These are phyloP conservation scores for Colletotrichum horii DNA, from an alignment of 2,329 filamentous ascomycete species.

Conservation along the genomic window DNA sequence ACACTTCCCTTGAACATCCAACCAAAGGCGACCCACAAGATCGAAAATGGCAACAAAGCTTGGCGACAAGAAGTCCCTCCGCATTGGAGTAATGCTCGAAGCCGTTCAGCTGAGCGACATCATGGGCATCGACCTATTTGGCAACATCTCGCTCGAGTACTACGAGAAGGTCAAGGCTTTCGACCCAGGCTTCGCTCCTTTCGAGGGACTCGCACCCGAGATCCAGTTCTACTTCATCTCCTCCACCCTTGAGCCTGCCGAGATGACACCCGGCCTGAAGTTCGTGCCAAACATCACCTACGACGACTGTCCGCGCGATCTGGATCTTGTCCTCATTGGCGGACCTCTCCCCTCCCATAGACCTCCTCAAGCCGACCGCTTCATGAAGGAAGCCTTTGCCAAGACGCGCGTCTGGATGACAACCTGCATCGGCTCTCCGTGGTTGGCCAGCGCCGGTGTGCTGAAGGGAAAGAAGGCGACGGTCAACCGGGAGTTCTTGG, in stretches of 20 bases:
- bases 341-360: slow-evolving; percentile 36
- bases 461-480: slow-evolving; percentile 42
- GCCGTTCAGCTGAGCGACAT: slow-evolving; percentile 43
- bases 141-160: slow-evolving; percentile 35
- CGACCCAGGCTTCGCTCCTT: slow-evolving; percentile 20
- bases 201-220: slow-evolving; percentile 27
- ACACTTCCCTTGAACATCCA: background rate
- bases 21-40: background rate
- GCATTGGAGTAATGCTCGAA: slow-evolving; percentile 44
- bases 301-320: slow-evolving; percentile 41
- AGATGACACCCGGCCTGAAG: slow-evolving; percentile 33
- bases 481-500: slow-evolving; percentile 38
- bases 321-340: slow-evolving; percentile 44
- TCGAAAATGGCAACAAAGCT: background rate
- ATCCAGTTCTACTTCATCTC: slow-evolving; percentile 44
- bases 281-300: slow-evolving; percentile 43
- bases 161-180: slow-evolving; percentile 24
- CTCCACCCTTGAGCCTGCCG: slow-evolving; percentile 34
- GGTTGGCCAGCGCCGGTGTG: slow-evolving; percentile 40
- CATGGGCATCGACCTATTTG: slow-evolving; percentile 42
- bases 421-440: slow-evolving; percentile 42
- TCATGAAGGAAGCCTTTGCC: slow-evolving; percentile 38
- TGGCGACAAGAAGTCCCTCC: slow-evolving; percentile 27
- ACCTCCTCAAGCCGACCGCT: slow-evolving; percentile 35
- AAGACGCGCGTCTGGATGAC: slow-evolving; percentile 40